Conservation (phyloP, 2,329 filamentous ascomycete genomes). For the Fusarium piperis region DNA sequence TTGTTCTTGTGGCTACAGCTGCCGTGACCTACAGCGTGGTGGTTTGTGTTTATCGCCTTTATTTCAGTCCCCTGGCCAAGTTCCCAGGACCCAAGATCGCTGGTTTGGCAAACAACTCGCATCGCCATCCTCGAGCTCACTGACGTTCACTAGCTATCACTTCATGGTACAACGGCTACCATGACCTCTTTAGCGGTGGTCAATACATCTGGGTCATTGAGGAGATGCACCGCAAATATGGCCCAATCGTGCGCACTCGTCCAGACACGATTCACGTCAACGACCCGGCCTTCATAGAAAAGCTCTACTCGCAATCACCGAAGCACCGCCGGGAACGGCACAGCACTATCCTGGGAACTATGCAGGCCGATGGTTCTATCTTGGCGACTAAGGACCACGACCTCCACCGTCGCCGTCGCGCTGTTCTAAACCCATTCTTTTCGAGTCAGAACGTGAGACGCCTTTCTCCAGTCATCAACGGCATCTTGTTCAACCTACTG, state of each 20-base stretch:
- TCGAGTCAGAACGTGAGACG: slow-evolving; percentile 27
- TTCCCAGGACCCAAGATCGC: slow-evolving; percentile 40
- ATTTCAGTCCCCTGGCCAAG: slow-evolving; percentile 29
- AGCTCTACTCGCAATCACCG: slow-evolving; percentile 27
- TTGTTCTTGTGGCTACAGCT: background rate
- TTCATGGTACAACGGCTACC: slow-evolving; percentile 21
- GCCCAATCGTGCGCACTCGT: slow-evolving; percentile 44
- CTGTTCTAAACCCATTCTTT: slow-evolving; percentile 39
- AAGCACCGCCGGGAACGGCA: slow-evolving; percentile 17
- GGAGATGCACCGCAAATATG: slow-evolving; percentile 51
- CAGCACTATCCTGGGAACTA: slow-evolving; percentile 4
- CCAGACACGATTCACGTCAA: slow-evolving; percentile 42
- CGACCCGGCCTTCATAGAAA: slow-evolving; percentile 40
- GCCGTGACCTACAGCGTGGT: background rate
- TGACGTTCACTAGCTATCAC: slow-evolving; percentile 10
- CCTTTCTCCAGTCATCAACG: slow-evolving; percentile 22
- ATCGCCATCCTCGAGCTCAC: too few species aligned
- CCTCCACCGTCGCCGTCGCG: slow-evolving; percentile 32
- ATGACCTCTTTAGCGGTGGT: slow-evolving; percentile 23
- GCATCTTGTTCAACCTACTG: slow-evolving; percentile 7
- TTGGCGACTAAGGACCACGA: slow-evolving; percentile 39
- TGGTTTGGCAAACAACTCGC: background rate
- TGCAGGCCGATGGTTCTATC: slow-evolving; percentile 10
- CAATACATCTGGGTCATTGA: slow-evolving; percentile 27
- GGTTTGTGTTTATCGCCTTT: slow-evolving; percentile 32